These are phyloP conservation scores for Linderniella brevidens DNA, from an alignment of 257 asterid species.

Conservation along the genomic window DNA sequence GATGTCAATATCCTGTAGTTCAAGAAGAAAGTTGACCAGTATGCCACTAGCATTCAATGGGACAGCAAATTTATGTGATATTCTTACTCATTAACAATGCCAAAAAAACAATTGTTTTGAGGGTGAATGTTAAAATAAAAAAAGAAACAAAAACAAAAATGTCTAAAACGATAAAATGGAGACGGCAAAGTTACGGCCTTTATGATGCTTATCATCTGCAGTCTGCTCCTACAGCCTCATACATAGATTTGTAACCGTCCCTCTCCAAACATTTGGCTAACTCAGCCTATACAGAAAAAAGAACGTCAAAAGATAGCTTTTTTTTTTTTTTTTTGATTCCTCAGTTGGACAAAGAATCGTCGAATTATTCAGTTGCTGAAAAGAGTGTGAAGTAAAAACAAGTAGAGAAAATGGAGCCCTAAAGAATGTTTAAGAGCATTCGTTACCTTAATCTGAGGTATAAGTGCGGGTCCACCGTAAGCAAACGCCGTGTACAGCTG, in stretches of 20 bases:
- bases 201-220: too few relatives aligned
- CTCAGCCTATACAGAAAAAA: slow-evolving; percentile 36
- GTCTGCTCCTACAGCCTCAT: slow-evolving; percentile 82
- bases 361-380: not conserved
- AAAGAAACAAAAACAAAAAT: not conserved
- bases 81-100: too few relatives aligned
- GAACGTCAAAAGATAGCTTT: not conserved
- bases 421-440: too few relatives aligned
- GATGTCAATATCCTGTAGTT: too few relatives aligned
- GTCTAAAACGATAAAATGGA: not conserved
- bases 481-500: slow-evolving; percentile 95
- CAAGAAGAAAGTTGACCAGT: too few relatives aligned
- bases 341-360: not conserved
- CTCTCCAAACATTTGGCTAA: slow-evolving; percentile 70
- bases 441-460: slow-evolving; percentile 75
- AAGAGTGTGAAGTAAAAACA: too few relatives aligned
- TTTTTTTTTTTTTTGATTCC: not conserved
- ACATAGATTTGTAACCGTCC: slow-evolving; percentile 68
- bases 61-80: too few relatives aligned
- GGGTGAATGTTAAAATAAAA: not conserved
- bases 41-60: too few relatives aligned
- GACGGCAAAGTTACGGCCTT: not conserved
- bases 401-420: too few relatives aligned
- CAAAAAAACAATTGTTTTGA: too few relatives aligned
- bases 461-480: slow-evolving; percentile 93